Base-by-base conservation (phyloP, 1,284 basidiomycete species). In the Puccinia hordei region DNA sequence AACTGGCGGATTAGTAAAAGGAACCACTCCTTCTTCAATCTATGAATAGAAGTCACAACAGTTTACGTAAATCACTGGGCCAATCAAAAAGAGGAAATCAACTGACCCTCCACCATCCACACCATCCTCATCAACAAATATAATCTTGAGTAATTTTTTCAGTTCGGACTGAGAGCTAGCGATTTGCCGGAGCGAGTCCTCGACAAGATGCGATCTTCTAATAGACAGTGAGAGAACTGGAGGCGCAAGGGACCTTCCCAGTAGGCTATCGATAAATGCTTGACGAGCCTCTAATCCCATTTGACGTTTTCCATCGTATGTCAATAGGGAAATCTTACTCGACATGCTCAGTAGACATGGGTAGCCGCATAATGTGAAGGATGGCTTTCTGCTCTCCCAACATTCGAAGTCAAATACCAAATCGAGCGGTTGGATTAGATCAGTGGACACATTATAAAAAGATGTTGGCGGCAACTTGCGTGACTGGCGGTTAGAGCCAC, bases 11-110 rank as follows among this genome's bases (percentile, higher is more conserved):
- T 82, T 0, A 85, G 68, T 15, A 83, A 75, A 8, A 85, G 80
- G 79, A 84, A 83, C 84, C 84, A 85, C 55, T 85, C 84, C n/a
- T 85, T 84, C 63, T 81, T 82, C 44, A 82, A 61, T n/a, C 82
- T 81, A 12, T 13, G 24, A 38, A 24, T 33, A n/a, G 41, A 41
- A 4, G 46, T 33, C 35, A 41, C 66, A 41, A 12, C 24, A 9
- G 6, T 33, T 33, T 9, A 38, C 3, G 44, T 30, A n/a, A 30
- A 51, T 51, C 3, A 46, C 33, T 49, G 24, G 53, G 49, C 33
- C 17, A 33, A 53, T 27, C 1, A 65, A 57, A 0, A 27, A 35
- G 17, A 0, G 57, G 8, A 55, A 55, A 35, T 65, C 61, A 35
- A 59, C 81, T 19, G n/a, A 71, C 53, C 46, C 46, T 82, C 81